Evolutionary conservation across 768 basidiomycete genomes (phyloP), one percentile per base, ranked within the genome.

Genomic region (Sistotremastrum suecicum): DNA sequence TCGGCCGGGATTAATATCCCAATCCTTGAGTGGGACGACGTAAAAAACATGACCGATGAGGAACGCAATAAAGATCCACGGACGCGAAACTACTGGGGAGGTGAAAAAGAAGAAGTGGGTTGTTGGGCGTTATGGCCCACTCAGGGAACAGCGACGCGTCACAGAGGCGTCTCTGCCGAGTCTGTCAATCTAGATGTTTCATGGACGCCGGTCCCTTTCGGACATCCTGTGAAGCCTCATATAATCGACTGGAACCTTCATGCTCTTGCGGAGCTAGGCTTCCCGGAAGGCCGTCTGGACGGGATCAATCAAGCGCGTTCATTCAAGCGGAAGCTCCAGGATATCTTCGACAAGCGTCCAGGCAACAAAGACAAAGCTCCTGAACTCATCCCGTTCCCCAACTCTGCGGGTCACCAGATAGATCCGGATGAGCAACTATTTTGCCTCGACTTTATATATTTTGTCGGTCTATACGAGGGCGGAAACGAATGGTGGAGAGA

Each of bases 61-160:
- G 51, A 55, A 36, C 37, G 60, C 37, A 20, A 20, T 20, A 20
- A 20, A 20, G 20, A 20, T 20, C 20, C 20, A 20, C 20, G 20
- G 20, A 20, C 20, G 20, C 20, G 20, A 20, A 20, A 20, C 20
- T 20, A 20, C 20, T 20, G 20, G 20, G 20, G 20, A 20, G 20
- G 20, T 20, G 20, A 20, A 20, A 20, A 20, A 20, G 68, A 70
- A 8, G 59, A 61, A 33, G 35, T 70, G 3, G 66, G 67, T 33
- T 69, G 68, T 49, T 70, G 68, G 68, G 64, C 61, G 50, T 50
- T 64, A 5, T 70, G 68, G 68, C 61, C 63, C 36, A 55, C 59
- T 7, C 58, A 54, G 32, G 61, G 60, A 34, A 46, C 53, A 38
- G 31, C 34, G 5, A 58, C 63, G 3, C 51, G 64, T 28, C 5